Conservation (phyloP, 1,284 basidiomycete genomes). For the Irpex lacteus region DNA sequence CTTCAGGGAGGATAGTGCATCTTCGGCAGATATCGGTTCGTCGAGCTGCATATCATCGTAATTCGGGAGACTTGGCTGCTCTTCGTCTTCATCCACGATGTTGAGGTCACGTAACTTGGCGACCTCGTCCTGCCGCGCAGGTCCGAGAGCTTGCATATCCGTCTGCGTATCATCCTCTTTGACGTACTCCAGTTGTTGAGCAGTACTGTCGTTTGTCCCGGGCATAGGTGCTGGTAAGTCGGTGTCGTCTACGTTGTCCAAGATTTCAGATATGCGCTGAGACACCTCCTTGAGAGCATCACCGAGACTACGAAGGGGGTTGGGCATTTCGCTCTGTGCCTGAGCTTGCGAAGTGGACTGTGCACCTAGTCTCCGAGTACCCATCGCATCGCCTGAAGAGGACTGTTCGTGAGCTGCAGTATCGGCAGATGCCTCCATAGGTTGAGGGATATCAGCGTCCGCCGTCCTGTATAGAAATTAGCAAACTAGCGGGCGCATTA, state of each 20-base stretch:
- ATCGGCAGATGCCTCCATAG: background rate
- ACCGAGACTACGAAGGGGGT: slow-evolving; percentile 81
- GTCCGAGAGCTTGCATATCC: slow-evolving; percentile 89
- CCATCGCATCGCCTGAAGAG: slow-evolving; percentile 29
- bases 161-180: slow-evolving; percentile 69
- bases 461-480: slow-evolving; percentile 8
- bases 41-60: slow-evolving; percentile 34
- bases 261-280: slow-evolving; percentile 84
- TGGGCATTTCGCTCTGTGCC: slow-evolving; percentile 37
- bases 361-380: slow-evolving; percentile 31
- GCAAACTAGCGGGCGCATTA: background rate
- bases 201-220: slow-evolving; percentile 35
- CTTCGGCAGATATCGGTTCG: slow-evolving; percentile 15
- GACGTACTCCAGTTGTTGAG: slow-evolving; percentile 81
- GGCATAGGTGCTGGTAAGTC: slow-evolving; percentile 20
- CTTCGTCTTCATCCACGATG: slow-evolving; percentile 63
- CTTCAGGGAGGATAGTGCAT: slow-evolving; percentile 23
- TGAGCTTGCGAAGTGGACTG: slow-evolving; percentile 29
- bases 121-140: slow-evolving; percentile 80
- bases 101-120: slow-evolving; percentile 82
- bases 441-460: background rate
- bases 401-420: background rate
- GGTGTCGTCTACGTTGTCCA: slow-evolving; percentile 47
- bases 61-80: slow-evolving; percentile 32
- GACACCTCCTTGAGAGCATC: slow-evolving; percentile 86